Conservation (phyloP, 371 early-diverging fungal genomes). For the Rhizopus sp. region DNA sequence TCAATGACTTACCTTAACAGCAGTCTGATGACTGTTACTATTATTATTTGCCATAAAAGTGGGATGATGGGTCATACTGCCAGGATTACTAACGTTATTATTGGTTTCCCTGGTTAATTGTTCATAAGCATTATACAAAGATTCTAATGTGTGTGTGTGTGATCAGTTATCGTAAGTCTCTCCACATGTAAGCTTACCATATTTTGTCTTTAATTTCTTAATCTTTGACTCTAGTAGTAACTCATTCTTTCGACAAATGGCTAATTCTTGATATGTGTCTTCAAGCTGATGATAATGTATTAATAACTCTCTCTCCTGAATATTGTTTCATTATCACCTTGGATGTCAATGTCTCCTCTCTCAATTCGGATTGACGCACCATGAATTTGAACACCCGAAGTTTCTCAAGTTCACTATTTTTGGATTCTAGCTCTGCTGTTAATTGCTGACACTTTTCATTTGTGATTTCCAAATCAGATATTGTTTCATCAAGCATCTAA, state of each 20-base stretch:
- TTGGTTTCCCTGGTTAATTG: slow-evolving; percentile 19
- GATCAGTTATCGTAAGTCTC: not conserved
- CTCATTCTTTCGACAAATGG: slow-evolving; percentile 34
- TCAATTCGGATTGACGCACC: slow-evolving; percentile 46
- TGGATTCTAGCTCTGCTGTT: slow-evolving; percentile 31
- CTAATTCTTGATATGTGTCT: slow-evolving; percentile 44
- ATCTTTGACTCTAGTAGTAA: slow-evolving; percentile 32
- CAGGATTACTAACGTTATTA: too few species aligned
- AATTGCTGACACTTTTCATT: slow-evolving; percentile 40
- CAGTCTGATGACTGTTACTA: not conserved
- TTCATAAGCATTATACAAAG: slow-evolving; percentile 19
- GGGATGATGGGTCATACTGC: not conserved
- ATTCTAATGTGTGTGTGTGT: slow-evolving; percentile 9
- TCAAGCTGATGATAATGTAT: slow-evolving; percentile 28
- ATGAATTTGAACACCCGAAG: slow-evolving; percentile 46
- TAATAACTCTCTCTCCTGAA: not conserved
- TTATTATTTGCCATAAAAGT: not conserved
- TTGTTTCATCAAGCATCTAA: slow-evolving; percentile 38
- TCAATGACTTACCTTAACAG: slow-evolving; percentile 20
- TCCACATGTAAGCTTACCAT: slow-evolving; percentile 19
- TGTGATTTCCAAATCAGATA: slow-evolving; percentile 35
- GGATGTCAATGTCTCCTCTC: slow-evolving; percentile 39
- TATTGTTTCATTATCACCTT: slow-evolving; percentile 29
- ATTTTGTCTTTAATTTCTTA: slow-evolving; percentile 33
- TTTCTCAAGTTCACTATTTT: slow-evolving; percentile 42